Percentiles rank a stretch among this genome's conserved stretches.
These are phyloP conservation scores for Arabidopsis thaliana DNA, from an alignment of 345 rosid genomes.

Conservation along the genomic window TAIR10.1 NC_003071.7:10209501-10210000, in stretches of 20 bases:
- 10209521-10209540: conserved; percentile 16
- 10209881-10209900: background rate
- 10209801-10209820: background rate
- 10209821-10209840: background rate
- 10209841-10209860: background rate
- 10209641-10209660: conserved; percentile 94
- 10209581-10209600: conserved; percentile 77
- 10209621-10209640: conserved; percentile 65
- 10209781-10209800: background rate
- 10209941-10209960: too few relatives aligned
- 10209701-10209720: conserved; percentile 98
- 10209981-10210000: too few relatives aligned
- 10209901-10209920: background rate
- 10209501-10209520: conserved; percentile 17
- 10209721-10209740: conserved; percentile 52
- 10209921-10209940: too few relatives aligned
- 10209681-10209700: conserved; percentile 65
- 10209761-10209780: background rate
- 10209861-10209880: background rate
- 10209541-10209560: conserved; percentile 65
- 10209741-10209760: background rate
- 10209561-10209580: conserved; percentile 78
- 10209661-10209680: conserved; percentile 66
- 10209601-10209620: conserved; percentile 88
- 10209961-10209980: too few relatives aligned